Evolutionary conservation across 78 protist species (phyloP), one percentile per base, ranked within the genome.

Genomic region (Salpingoeca rosetta): DNA sequence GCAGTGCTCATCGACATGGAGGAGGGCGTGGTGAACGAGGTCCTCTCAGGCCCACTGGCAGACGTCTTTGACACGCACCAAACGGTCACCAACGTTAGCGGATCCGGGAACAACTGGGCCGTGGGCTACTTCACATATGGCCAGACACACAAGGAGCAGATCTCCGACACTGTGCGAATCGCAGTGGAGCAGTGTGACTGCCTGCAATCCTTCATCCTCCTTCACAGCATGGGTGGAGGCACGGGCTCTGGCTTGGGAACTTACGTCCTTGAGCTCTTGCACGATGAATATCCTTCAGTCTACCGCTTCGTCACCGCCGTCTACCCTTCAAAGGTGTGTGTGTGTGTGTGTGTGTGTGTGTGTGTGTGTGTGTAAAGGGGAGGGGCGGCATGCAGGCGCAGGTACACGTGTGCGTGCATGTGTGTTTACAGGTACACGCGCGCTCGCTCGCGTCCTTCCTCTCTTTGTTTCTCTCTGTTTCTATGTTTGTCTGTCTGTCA

Each of bases 211-310:
- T 93, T 93, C 90, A 72, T 91, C 74, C 37, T 93, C 41, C 0
- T 89, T 7, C 92, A 92, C 85, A 85, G 91, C 12, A 25, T 90
- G 3, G 93, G 96, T 3, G 97, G 97, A 0, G 97, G 97, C 31
- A 93, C 97, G 0, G 97, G 97, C 25, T 84, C 93, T 1, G 97
- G 97, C 1, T 81, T 95, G 0, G 97, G 97, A 39, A 87, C 95
- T 36, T 84, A 42, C 31, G 17, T 86, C 0, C 44, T 91, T 0
- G 25, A 57, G 12, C 42, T 88, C 27, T 91, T 95, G 44, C 86
- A n/a, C 0, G 96, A 93, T 39, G 82, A 89, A 31, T 91, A 17
- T 40, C 92, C 91, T 0, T 35, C 45, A 0, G 85, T 78, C 31
- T 88, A 75, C 65, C 86, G 94, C 2, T 91, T 89, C 77, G 57